These are phyloP conservation scores for Knoxia roxburghii DNA, from an alignment of 257 asterid species.

Conservation along the genomic window DNA sequence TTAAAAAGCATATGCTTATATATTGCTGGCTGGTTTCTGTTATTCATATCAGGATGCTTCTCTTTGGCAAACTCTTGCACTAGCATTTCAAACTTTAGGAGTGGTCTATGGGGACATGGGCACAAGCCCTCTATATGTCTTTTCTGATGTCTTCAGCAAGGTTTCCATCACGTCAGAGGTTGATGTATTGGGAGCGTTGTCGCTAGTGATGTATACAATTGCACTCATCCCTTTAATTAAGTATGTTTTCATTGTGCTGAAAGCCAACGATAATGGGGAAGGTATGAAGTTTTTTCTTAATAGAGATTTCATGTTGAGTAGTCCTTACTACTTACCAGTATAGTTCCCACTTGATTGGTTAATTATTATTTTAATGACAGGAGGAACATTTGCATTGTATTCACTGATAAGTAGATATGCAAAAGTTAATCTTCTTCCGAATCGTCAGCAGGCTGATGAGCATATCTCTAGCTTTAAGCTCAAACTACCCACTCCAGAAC, in stretches of 20 bases:
- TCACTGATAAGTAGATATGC: constrained; percentile 91
- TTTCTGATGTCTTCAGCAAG: constrained; percentile 82
- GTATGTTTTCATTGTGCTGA: constrained; percentile 84
- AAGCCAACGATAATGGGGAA: constrained; percentile 93
- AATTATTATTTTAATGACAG: constrained; percentile 42
- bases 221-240: constrained; percentile 75
- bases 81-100: constrained; percentile 97
- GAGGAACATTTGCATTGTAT: constrained; percentile 93
- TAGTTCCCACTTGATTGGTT: constrained; percentile 17
- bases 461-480: constrained; percentile 87
- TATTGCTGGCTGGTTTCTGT: not conserved
- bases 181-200: constrained; percentile 82
- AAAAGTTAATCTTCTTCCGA: constrained; percentile 83
- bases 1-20: not conserved
- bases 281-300: constrained; percentile 36
- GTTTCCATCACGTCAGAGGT: constrained; percentile 76
- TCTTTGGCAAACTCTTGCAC: constrained; percentile 53
- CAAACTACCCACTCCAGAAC: constrained; percentile 84
- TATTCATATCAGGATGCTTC: constrained; percentile 50
- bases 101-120: constrained; percentile 99
- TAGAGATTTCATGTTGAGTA: constrained; percentile 1
- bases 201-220: constrained; percentile 89
- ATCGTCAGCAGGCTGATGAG: constrained; percentile 81
- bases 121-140: constrained; percentile 86
- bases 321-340: constrained; percentile 5